These are phyloP conservation scores for Achaetomiella virescens DNA, from an alignment of 495 filamentous ascomycete genomes.

Conservation along the genomic window DNA sequence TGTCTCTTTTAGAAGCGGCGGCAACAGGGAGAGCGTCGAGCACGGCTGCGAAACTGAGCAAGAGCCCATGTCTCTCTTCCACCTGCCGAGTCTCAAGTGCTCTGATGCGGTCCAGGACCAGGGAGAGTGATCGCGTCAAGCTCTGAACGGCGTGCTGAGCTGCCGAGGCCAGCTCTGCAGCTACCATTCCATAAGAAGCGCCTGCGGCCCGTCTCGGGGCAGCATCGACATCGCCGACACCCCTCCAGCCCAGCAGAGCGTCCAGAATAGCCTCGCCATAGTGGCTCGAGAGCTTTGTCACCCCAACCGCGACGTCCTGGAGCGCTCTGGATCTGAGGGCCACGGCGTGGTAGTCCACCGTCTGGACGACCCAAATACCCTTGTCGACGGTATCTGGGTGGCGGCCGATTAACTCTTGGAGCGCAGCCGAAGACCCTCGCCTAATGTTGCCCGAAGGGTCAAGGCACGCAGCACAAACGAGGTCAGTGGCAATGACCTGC, in stretches of 20 bases:
- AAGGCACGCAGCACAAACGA: constrained; percentile 75
- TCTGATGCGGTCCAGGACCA: constrained; percentile 40
- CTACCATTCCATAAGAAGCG: constrained; percentile 56
- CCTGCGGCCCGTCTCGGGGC: constrained; percentile 67
- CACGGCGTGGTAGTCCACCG: constrained; percentile 88
- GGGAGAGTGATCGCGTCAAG: constrained; percentile 22
- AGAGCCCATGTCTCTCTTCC: constrained; percentile 61
- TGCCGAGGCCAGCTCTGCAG: constrained; percentile 30
- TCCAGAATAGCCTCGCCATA: constrained; percentile 68
- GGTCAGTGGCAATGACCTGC: constrained; percentile 70
- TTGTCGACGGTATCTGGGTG: constrained; percentile 77
- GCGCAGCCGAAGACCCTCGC: constrained; percentile 81
- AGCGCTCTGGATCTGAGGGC: constrained; percentile 79
- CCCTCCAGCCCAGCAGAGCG: constrained; percentile 79
- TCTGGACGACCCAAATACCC: constrained; percentile 80
- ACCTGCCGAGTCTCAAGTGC: constrained; percentile 52
- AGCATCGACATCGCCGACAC: constrained; percentile 69
- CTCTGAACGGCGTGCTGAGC: constrained; percentile 20
- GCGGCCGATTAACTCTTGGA: constrained; percentile 90
- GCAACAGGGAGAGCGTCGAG: constrained; percentile 33
- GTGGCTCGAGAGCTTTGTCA: constrained; percentile 52
- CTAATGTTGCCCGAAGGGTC: constrained; percentile 91
- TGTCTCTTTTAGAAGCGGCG: neutral
- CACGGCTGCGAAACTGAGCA: constrained; percentile 52
- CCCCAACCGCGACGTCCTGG: constrained; percentile 62